Percentiles rank a stretch among this genome's conserved stretches.
Evolutionary conservation across 495 filamentous ascomycete genomes (phyloP).

Genomic region (Talaromyces stipitatus): DNA sequence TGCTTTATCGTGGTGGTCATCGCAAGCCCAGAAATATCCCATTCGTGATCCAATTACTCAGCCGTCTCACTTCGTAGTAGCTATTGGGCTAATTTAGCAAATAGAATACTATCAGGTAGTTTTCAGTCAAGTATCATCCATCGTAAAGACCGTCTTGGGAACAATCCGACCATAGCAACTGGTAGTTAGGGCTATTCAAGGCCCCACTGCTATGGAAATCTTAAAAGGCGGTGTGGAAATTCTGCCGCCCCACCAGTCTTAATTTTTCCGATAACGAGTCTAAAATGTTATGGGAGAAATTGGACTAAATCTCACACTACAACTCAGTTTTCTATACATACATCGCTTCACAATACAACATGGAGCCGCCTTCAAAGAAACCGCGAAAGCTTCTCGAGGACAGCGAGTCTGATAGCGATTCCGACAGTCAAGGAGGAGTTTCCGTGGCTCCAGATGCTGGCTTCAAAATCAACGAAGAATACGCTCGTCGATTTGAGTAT

Average conservation of each 20-base stretch:
- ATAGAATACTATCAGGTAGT: too few relatives aligned
- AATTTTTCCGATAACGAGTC: not conserved
- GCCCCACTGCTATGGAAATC: not conserved
- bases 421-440: conserved; percentile 42
- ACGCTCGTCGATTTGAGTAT: conserved; percentile 81
- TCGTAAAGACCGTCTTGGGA: not conserved
- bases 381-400: conserved; percentile 39
- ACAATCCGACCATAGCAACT: too few relatives aligned
- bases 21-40: too few relatives aligned
- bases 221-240: not conserved
- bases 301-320: not conserved
- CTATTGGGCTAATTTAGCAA: too few relatives aligned
- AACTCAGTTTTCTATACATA: conserved; percentile 1
- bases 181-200: not conserved
- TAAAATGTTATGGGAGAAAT: not conserved
- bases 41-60: too few relatives aligned
- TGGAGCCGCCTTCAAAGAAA: conserved; percentile 42
- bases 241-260: conserved; percentile 2
- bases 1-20: too few relatives aligned
- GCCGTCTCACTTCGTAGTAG: too few relatives aligned
- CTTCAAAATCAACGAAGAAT: conserved; percentile 86
- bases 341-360: conserved; percentile 10
- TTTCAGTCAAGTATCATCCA: too few relatives aligned
- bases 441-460: conserved; percentile 24
- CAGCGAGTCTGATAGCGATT: conserved; percentile 50